These are phyloP conservation scores for Nakazawaea holstii DNA, from an alignment of 805 yeast species.

Conservation along the genomic window DNA sequence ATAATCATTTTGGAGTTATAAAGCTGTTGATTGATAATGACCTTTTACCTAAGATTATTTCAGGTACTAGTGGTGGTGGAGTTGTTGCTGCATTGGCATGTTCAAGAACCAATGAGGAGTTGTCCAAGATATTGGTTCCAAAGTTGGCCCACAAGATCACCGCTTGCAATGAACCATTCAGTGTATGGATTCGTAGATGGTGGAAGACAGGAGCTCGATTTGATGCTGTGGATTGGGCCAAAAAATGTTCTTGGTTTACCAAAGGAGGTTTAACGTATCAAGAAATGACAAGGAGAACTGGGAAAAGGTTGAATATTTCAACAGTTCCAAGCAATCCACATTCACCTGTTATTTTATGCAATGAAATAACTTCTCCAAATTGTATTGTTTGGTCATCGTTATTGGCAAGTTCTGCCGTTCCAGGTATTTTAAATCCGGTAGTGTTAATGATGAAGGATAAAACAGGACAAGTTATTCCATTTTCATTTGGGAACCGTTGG, in stretches of 20 bases:
- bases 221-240: conserved; percentile 72
- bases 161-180: conserved; percentile 62
- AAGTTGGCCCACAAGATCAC: conserved; percentile 57
- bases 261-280: conserved; percentile 65
- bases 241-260: conserved; percentile 64
- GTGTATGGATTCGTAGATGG: conserved; percentile 58
- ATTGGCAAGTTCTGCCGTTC: conserved; percentile 77
- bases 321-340: conserved; percentile 81
- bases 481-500: conserved; percentile 71
- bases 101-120: conserved; percentile 65
- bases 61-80: conserved; percentile 84
- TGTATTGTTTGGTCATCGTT: conserved; percentile 79
- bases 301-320: conserved; percentile 63
- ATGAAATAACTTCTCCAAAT: conserved; percentile 71
- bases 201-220: conserved; percentile 75
- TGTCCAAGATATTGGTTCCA: conserved; percentile 50
- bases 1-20: conserved; percentile 71
- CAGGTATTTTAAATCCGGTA: conserved; percentile 76
- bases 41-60: conserved; percentile 58
- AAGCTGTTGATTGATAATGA: conserved; percentile 66
- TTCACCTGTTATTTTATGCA: conserved; percentile 75
- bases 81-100: conserved; percentile 68
- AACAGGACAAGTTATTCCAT: conserved; percentile 43
- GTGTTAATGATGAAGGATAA: conserved; percentile 66
- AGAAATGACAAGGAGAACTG: conserved; percentile 66